A percentile compares a stretch with the other conserved stretches of the same genome.
phyloP scores from a whole-genome alignment of 108 stramenopile species.

The Chaetoceros muelleri region DNA sequence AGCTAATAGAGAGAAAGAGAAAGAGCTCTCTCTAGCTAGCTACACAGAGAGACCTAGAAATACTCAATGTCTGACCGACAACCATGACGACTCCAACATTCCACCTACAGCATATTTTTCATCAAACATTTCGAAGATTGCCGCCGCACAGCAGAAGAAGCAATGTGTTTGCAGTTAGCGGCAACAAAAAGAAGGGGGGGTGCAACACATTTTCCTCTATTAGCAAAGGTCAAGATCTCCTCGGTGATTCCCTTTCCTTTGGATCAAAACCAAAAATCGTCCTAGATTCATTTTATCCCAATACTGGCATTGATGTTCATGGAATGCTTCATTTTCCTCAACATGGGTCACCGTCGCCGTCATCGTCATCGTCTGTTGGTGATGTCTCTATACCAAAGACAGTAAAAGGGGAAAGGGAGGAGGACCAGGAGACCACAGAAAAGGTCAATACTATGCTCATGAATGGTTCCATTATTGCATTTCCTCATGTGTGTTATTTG shows the following conservation, averaged over 20 bases:
- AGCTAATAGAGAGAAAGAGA: no score
- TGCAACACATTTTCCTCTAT: no score
- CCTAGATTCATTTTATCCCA: neutral
- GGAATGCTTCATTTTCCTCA: neutral
- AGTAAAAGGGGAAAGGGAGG: slow-evolving; percentile 22
- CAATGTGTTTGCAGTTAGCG: no score
- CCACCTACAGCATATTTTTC: no score
- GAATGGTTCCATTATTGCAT: slow-evolving; percentile 47
- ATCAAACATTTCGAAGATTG: no score
- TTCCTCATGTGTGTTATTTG: slow-evolving; percentile 55
- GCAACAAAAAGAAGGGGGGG: no score
- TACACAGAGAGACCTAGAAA: no score
- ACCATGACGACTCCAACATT: no score
- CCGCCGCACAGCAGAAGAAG: no score
- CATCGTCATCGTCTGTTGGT: neutral
- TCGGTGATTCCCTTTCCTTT: neutral
- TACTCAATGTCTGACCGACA: no score
- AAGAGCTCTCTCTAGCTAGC: no score
- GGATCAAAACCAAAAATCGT: neutral
- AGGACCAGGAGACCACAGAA: slow-evolving; percentile 14
- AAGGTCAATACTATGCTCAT: slow-evolving; percentile 41
- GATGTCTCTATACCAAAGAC: neutral
- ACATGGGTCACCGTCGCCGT: no score
- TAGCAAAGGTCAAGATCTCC: neutral
- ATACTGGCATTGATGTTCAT: neutral